Base-by-base conservation (phyloP, 2,329 filamentous ascomycete species). In the Emergomyces orientalis region DNA sequence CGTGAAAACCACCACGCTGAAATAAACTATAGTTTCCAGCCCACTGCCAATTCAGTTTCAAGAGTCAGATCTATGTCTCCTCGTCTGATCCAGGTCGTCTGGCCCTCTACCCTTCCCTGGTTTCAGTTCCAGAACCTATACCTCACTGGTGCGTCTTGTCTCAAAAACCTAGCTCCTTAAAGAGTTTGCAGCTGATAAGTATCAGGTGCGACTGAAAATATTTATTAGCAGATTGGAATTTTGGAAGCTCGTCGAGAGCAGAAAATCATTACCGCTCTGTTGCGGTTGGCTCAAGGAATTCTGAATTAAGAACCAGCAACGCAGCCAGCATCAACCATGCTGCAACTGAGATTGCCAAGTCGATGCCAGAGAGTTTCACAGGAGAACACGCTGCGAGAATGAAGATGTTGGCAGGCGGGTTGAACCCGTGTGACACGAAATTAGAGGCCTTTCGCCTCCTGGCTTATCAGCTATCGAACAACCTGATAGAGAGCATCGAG, bases 21-120 rank as follows among this genome's bases (percentile, higher is more conserved):
- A 56, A 37, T 56, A 39, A 22, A 39, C 30, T 37, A 7, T 32
- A 56, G 52, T 56, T 9, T 56, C 52, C 13, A 34, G 27, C 30
- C 52, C 52, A n/a, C 30, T 56, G 19, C n/a, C 54, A 37, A 56
- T 56, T 56, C 54, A 39, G 22, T 56, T 39, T 8, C 8, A 39
- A 8, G 54, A 56, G 32, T 39, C 54, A 56, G 32, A 37, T 30
- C 19, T 56, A 14, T 34, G n/a, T 56, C 54, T 56, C 54, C 54
- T 25, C 19, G 32, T 39, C 54, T n/a, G 4, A 39, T 39, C 8
- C 54, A 56, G 7, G 54, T 56, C 7, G 14, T 32, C 13, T 56
- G 54, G 54, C 54, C 54, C 19, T n/a, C 32, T 56, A 39, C 54
- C 2, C 54, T 56, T 56, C 54, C 54, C 32, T 56, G 54, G 54